Conservation (phyloP, 768 basidiomycete genomes). For the Tricholoma sp. region DNA sequence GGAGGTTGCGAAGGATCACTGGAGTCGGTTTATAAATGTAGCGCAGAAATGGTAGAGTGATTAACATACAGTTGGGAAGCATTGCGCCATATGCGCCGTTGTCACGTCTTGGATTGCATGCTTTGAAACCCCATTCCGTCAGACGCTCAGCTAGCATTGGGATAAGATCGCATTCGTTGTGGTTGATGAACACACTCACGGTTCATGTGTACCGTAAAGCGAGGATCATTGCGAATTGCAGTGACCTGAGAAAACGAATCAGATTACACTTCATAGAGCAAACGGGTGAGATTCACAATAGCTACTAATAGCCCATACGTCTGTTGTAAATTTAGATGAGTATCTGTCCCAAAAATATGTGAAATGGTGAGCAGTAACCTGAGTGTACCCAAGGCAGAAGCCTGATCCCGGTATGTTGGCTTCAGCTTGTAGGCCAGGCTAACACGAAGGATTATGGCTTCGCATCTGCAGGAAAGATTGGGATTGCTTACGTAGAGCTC, state of each 20-base stretch:
- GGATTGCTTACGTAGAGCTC: not conserved
- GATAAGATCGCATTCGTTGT: not conserved
- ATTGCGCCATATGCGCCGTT: constrained; percentile 16
- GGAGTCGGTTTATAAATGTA: not conserved
- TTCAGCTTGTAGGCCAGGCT: constrained; percentile 4
- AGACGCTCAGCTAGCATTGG: not conserved
- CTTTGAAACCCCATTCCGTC: not conserved
- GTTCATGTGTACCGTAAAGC: not conserved
- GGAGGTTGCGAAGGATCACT: not conserved
- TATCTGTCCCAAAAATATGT: not conserved
- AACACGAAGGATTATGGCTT: not conserved
- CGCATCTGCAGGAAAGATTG: not conserved
- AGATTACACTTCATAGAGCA: not conserved
- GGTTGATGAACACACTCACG: not conserved
- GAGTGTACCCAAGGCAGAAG: constrained; percentile 3
- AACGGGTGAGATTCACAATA: constrained; percentile 4
- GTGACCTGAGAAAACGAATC: not conserved
- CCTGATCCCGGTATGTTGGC: not conserved
- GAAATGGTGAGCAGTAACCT: not conserved
- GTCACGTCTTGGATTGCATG: constrained; percentile 8
- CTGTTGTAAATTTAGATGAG: not conserved
- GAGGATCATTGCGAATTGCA: not conserved
- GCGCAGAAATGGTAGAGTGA: not conserved
- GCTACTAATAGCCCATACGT: constrained; percentile 4
- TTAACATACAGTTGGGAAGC: constrained; percentile 16